Evolutionary conservation across 306 rosid species (phyloP), one percentile per base, ranked within the genome.

Genomic region (Vachellia pachyceras): DNA sequence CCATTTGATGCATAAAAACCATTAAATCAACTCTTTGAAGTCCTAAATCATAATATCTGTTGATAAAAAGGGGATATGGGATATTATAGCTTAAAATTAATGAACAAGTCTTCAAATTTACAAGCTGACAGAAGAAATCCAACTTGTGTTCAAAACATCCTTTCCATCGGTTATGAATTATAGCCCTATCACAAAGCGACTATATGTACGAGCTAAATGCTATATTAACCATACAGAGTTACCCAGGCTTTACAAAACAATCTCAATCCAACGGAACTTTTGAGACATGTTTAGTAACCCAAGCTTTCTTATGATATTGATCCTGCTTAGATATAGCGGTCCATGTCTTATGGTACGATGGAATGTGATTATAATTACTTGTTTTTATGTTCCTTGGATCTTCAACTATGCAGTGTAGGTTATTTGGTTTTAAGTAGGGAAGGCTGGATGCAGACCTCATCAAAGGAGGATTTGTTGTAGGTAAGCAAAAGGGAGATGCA

Each of bases 351-450:
- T 0, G 6, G 25, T 49, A 33, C 36, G 10, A 36, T 35, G 13
- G 37, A 36, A 23, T 37, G 54, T 36, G 5, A 73, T n/a, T 1
- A 73, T 73, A 45, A 7, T 73, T 3, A 73, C 47, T 50, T 17
- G 10, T 12, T 72, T 72, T 72, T 17, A 50, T 10, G 17, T 36
- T 23, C 65, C 46, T 33, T 73, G 23, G 25, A 73, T 12, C 33
- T 50, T 72, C 5, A 20, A 50, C 9, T 45, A 72, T 35, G 77
- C 39, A 22, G 33, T 10, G 12, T 14, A 45, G 40, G 39, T 70
- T 70, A 12, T 69, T 70, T 5, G 57, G 57, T 12, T 70, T 64
- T 70, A 70, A 17, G 35, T 69, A 10, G 73, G 15, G 73, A 70
- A 42, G 75, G 57, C 39, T 22, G 20, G 57, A 15, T 23, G 10